A percentile compares a stretch with the other conserved stretches of the same genome.
phyloP scores from a whole-genome alignment of 1,284 basidiomycete genomes.

The Puccinia polysora region DNA sequence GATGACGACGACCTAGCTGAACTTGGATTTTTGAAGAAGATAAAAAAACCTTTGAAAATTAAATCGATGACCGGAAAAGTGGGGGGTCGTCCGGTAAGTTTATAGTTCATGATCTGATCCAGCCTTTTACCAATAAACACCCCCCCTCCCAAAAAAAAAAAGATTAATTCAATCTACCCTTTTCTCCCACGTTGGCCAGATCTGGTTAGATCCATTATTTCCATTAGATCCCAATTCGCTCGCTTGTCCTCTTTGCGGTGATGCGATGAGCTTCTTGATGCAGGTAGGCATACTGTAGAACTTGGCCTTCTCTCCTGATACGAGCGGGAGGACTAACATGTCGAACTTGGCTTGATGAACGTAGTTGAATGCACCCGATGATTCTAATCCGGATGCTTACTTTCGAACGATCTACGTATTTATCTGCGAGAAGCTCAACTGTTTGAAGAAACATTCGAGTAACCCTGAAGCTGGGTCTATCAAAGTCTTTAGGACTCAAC shows the following conservation, averaged over 20 bases:
- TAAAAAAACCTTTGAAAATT: constrained; percentile 15
- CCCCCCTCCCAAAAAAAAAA: background rate
- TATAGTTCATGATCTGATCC: background rate
- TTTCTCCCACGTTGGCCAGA: constrained; percentile 12
- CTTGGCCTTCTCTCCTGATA: background rate
- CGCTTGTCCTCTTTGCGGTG: constrained; percentile 16
- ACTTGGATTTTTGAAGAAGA: constrained; percentile 39
- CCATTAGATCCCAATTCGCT: constrained; percentile 10
- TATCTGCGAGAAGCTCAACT: constrained; percentile 24
- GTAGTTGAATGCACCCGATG: constrained; percentile 43
- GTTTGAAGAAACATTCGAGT: background rate
- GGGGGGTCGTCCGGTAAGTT: constrained; percentile 38
- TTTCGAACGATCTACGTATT: constrained; percentile 42
- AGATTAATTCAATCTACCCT: background rate
- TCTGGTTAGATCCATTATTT: constrained; percentile 37
- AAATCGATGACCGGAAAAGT: constrained; percentile 39
- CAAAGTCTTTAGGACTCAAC: constrained; percentile 40
- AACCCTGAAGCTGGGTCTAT: background rate
- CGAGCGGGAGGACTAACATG: background rate
- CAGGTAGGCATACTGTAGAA: constrained; percentile 13
- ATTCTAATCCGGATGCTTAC: constrained; percentile 33
- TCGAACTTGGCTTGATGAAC: background rate
- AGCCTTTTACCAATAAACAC: background rate
- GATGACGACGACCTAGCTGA: constrained; percentile 38
- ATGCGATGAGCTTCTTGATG: constrained; percentile 37